These are phyloP conservation scores for Candida orba DNA, from an alignment of 805 yeast species.

Conservation along the genomic window DNA sequence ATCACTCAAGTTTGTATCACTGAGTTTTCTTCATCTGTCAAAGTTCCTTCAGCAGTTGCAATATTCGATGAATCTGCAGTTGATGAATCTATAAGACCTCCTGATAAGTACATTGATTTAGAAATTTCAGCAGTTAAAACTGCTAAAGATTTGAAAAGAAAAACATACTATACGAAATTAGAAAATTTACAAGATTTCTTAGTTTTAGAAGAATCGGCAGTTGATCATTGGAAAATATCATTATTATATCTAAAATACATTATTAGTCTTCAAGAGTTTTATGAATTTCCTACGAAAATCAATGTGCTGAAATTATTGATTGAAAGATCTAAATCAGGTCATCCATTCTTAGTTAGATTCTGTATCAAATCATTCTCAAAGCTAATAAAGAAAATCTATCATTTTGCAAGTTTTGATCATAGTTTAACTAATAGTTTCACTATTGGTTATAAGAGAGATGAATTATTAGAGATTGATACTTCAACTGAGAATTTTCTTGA, in stretches of 20 bases:
- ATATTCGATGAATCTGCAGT: slow-evolving; percentile 35
- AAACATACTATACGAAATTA: slow-evolving; percentile 33
- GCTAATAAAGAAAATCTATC: slow-evolving; percentile 38
- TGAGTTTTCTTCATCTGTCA: slow-evolving; percentile 32
- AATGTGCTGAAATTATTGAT: slow-evolving; percentile 38
- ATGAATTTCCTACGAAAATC: slow-evolving; percentile 38
- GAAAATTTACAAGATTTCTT: slow-evolving; percentile 34
- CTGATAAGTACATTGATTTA: slow-evolving; percentile 47
- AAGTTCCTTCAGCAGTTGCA: slow-evolving; percentile 49
- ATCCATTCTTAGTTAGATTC: slow-evolving; percentile 57
- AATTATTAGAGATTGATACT: slow-evolving; percentile 36
- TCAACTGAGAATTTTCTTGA: slow-evolving; percentile 8
- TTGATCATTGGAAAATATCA: slow-evolving; percentile 52
- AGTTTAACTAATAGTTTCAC: slow-evolving; percentile 38
- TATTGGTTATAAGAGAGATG: slow-evolving; percentile 28
- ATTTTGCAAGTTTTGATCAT: slow-evolving; percentile 41
- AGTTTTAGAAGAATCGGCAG: slow-evolving; percentile 20
- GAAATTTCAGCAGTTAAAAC: slow-evolving; percentile 51
- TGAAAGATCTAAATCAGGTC: slow-evolving; percentile 46
- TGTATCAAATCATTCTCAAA: slow-evolving; percentile 55
- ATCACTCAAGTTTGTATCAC: slow-evolving; percentile 47
- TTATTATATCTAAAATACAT: slow-evolving; percentile 43
- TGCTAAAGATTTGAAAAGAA: slow-evolving; percentile 59
- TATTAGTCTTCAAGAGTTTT: slow-evolving; percentile 44
- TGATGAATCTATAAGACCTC: slow-evolving; percentile 47